These are phyloP conservation scores for Dothistroma septosporum DNA, from an alignment of 2,329 filamentous ascomycete genomes.

Conservation along the genomic window DNA sequence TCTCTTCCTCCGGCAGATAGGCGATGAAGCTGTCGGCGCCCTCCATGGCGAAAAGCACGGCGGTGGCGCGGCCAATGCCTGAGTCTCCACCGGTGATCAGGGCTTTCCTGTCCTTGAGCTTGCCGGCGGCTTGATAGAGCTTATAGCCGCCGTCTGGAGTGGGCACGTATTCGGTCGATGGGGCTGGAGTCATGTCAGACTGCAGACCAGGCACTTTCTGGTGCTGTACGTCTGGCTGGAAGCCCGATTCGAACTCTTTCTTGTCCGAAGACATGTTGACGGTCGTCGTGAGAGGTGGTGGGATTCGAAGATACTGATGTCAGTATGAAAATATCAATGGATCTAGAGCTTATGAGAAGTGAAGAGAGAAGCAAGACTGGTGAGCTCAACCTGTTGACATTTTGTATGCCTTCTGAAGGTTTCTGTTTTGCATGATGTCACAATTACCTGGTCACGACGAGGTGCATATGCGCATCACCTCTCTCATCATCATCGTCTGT, in stretches of 20 bases:
- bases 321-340: background rate
- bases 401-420: background rate
- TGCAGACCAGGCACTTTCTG: constrained; percentile 53
- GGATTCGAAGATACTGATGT: background rate
- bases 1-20: constrained; percentile 70
- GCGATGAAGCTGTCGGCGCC: constrained; percentile 70
- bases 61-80: constrained; percentile 71
- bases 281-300: background rate
- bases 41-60: constrained; percentile 76
- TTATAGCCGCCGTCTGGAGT: constrained; percentile 64
- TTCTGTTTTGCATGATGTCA: constrained; percentile 5
- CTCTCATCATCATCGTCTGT: background rate
- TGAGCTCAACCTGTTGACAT: background rate
- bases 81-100: constrained; percentile 78
- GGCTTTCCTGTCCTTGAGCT: constrained; percentile 69
- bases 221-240: constrained; percentile 41
- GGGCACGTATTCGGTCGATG: constrained; percentile 62
- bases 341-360: background rate
- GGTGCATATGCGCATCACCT: background rate
- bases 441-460: background rate
- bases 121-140: constrained; percentile 69
- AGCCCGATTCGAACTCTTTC: constrained; percentile 24
- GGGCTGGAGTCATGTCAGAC: constrained; percentile 54
- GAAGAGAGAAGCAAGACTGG: background rate
- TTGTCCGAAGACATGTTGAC: constrained; percentile 30